Evolutionary conservation across 1,139 yeast species (phyloP).

Genomic region (Pichia sp.): DNA sequence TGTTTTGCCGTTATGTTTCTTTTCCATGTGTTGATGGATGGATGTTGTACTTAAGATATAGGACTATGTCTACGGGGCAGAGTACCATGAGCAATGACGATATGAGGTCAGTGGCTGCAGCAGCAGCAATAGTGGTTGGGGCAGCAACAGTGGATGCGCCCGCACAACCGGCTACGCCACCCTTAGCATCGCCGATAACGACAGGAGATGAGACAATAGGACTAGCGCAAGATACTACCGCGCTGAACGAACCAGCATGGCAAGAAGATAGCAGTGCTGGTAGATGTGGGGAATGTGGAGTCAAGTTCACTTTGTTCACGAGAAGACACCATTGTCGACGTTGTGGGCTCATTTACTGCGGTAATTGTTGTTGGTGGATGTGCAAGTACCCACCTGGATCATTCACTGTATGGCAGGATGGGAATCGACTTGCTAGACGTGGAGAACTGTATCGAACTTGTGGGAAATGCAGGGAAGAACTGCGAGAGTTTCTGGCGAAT

Average conservation of each 20-base stretch:
- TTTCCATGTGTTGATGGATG: too few relatives aligned
- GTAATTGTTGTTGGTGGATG: slow-evolving; percentile 48
- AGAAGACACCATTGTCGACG: slow-evolving; percentile 90
- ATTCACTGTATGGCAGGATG: slow-evolving; percentile 32
- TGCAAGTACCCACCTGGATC: slow-evolving; percentile 40
- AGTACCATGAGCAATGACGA: too few relatives aligned
- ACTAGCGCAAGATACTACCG: neutral
- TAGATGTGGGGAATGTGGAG: slow-evolving; percentile 58
- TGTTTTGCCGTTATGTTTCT: too few relatives aligned
- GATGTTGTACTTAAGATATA: too few relatives aligned
- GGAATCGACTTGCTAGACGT: slow-evolving; percentile 25
- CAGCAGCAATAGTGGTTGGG: too few relatives aligned
- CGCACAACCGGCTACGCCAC: slow-evolving; percentile 27
- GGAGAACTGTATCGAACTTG: slow-evolving; percentile 52
- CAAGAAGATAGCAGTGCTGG: slow-evolving; percentile 61
- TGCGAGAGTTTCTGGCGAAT: slow-evolving; percentile 36
- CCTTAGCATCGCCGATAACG: slow-evolving; percentile 50
- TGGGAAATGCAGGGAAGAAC: slow-evolving; percentile 59
- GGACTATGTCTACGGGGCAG: too few relatives aligned
- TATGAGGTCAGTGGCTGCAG: too few relatives aligned
- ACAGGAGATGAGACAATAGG: neutral
- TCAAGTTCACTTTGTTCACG: slow-evolving; percentile 53
- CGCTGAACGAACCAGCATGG: slow-evolving; percentile 49
- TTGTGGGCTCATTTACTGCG: slow-evolving; percentile 76
- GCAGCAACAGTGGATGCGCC: neutral